Evolutionary conservation across 495 filamentous ascomycete species (phyloP).

Genomic region (Lepidopterella palustris): DNA sequence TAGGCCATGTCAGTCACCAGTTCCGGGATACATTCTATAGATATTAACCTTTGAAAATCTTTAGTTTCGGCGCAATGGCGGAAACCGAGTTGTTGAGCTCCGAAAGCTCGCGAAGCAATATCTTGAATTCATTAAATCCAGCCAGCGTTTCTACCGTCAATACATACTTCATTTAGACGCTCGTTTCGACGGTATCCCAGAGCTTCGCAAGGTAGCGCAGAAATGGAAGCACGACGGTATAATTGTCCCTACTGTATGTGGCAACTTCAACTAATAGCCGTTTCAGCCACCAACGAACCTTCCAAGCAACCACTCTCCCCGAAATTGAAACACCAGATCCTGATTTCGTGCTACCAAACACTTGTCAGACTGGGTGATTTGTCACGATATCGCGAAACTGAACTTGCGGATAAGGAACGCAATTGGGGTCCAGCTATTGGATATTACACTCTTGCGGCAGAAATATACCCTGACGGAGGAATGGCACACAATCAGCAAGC

Average conservation of each 20-base stretch:
- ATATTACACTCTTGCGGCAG: conserved; percentile 77
- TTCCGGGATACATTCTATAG: not conserved
- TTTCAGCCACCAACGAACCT: conserved; percentile 5
- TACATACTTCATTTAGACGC: conserved; percentile 74
- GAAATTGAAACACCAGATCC: conserved; percentile 49
- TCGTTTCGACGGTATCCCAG: conserved; percentile 61
- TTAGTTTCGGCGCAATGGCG: conserved; percentile 42
- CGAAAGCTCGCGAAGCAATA: conserved; percentile 78
- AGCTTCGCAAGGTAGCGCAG: conserved; percentile 45
- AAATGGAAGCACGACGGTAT: conserved; percentile 23
- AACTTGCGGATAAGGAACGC: conserved; percentile 55
- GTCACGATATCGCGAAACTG: conserved; percentile 78
- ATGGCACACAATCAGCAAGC: conserved; percentile 82
- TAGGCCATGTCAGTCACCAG: conserved; percentile 43
- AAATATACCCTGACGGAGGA: conserved; percentile 71
- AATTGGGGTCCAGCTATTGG: conserved; percentile 75
- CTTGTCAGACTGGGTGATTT: conserved; percentile 86
- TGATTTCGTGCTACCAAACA: conserved; percentile 72
- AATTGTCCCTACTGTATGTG: not conserved
- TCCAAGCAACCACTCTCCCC: conserved; percentile 38
- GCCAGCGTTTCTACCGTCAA: conserved; percentile 77
- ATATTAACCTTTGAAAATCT: not conserved
- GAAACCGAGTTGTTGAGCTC: conserved; percentile 63
- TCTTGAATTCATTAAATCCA: conserved; percentile 73
- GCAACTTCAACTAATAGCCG: not conserved